These are phyloP conservation scores for Spinacia oleracea DNA, from an alignment of 179 eudicot genomes.

Conservation along the genomic window DNA sequence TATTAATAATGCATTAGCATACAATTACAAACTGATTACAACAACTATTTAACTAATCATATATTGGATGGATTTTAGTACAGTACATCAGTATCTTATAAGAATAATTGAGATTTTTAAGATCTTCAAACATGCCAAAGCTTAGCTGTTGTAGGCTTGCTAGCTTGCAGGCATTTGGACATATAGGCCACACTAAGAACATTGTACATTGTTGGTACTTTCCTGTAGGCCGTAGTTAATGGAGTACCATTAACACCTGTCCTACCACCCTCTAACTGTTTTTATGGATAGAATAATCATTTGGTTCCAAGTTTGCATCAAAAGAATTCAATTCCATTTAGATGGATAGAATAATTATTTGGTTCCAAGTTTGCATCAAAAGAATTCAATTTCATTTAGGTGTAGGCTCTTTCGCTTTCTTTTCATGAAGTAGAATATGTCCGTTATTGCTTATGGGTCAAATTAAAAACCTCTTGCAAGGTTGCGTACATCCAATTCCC, in stretches of 20 bases:
- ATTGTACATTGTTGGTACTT: constrained; percentile 22
- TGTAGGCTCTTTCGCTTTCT: too few relatives aligned
- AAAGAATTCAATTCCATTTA: not conserved
- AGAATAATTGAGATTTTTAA: not conserved
- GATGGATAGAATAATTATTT: not conserved
- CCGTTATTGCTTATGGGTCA: too few relatives aligned
- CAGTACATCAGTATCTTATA: constrained; percentile 11
- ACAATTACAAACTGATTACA: not conserved
- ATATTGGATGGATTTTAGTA: not conserved
- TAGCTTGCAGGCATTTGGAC: not conserved
- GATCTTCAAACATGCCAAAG: constrained; percentile 16
- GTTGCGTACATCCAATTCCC: too few relatives aligned
- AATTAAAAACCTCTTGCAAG: too few relatives aligned
- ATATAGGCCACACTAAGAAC: not conserved
- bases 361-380: not conserved
- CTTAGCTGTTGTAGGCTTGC: constrained; percentile 20
- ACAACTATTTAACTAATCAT: not conserved
- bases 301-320: not conserved
- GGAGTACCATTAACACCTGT: constrained; percentile 9
- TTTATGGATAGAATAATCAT: not conserved
- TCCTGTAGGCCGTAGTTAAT: not conserved
- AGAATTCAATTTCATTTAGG: not conserved
- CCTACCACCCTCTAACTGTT: constrained; percentile 17
- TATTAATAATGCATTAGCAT: not conserved
- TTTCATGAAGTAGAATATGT: too few relatives aligned